Conservation (phyloP, 805 yeast genomes). For the Ogataea ramenticola region DNA sequence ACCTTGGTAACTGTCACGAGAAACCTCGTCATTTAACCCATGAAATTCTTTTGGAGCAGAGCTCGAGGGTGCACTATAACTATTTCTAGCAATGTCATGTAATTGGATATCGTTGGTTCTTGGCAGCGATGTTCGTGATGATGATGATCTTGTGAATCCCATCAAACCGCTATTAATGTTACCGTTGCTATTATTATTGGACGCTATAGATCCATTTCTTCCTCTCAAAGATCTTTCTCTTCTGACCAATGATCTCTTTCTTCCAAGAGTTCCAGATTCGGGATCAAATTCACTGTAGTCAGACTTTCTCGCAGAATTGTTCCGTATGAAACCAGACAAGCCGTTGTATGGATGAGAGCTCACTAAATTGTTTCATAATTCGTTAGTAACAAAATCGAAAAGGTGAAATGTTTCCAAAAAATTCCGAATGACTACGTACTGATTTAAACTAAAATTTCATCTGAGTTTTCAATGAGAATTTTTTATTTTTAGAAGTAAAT, state of each 20-base stretch:
- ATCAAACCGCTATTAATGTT: no score
- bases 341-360: slow-evolving; percentile 3
- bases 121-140: slow-evolving; percentile 8
- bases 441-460: neutral
- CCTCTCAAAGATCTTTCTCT: slow-evolving; percentile 63
- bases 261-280: slow-evolving; percentile 27
- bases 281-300: slow-evolving; percentile 14
- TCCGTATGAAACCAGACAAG: slow-evolving; percentile 2
- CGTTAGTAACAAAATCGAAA: no score
- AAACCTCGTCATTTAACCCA: slow-evolving; percentile 56
- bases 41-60: slow-evolving; percentile 42
- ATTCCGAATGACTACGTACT: neutral
- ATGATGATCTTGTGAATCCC: slow-evolving; percentile 2
- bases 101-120: slow-evolving; percentile 1
- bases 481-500: no score
- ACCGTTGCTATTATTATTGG: neutral
- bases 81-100: neutral
- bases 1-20: slow-evolving; percentile 3
- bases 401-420: no score
- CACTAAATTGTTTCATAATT: no score
- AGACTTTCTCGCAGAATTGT: neutral
- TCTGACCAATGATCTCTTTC: slow-evolving; percentile 69
- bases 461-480: neutral
- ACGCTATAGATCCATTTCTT: slow-evolving; percentile 22
- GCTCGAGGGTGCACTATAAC: neutral